A percentile compares a stretch with the other conserved stretches of the same genome.
phyloP scores from a whole-genome alignment of 179 eudicot genomes.

The Beta corolliflora region DNA sequence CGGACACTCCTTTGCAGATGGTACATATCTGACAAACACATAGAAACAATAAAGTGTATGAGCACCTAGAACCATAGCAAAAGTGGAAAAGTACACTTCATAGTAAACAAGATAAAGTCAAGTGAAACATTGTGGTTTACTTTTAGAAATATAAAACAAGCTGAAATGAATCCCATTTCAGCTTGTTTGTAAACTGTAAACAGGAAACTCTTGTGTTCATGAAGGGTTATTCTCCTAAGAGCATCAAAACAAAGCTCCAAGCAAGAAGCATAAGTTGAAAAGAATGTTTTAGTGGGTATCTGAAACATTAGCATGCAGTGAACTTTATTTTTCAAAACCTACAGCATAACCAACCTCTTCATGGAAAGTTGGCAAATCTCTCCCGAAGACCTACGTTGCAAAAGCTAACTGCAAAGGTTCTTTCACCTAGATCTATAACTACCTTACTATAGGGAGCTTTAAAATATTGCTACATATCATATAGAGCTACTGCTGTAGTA shows the following conservation, averaged over 20 bases:
- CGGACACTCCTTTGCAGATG: conserved; percentile 90
- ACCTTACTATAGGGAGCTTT: not conserved
- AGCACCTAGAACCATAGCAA: conserved; percentile 10
- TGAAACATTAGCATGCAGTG: not conserved
- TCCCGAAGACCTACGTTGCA: not conserved
- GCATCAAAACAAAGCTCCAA: conserved; percentile 3
- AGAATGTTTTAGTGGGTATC: not conserved
- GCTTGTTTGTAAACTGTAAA: not conserved
- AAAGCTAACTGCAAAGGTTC: not conserved
- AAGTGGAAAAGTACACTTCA: conserved; percentile 3
- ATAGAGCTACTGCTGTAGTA: not conserved
- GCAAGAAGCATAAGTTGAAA: not conserved
- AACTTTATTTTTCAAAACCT: not conserved
- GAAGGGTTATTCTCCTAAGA: not conserved
- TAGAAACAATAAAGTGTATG: not conserved
- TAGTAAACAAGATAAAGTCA: not conserved
- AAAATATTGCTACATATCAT: not conserved
- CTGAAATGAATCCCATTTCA: not conserved
- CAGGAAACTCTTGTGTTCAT: not conserved
- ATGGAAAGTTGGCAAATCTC: not conserved
- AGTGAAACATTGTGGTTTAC: not conserved
- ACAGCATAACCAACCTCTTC: not conserved
- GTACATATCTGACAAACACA: conserved; percentile 63
- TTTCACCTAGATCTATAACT: not conserved
- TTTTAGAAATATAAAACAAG: not conserved